phyloP scores from a whole-genome alignment of 148 eudicot genomes.

The Fagopyrum tataricum region DNA sequence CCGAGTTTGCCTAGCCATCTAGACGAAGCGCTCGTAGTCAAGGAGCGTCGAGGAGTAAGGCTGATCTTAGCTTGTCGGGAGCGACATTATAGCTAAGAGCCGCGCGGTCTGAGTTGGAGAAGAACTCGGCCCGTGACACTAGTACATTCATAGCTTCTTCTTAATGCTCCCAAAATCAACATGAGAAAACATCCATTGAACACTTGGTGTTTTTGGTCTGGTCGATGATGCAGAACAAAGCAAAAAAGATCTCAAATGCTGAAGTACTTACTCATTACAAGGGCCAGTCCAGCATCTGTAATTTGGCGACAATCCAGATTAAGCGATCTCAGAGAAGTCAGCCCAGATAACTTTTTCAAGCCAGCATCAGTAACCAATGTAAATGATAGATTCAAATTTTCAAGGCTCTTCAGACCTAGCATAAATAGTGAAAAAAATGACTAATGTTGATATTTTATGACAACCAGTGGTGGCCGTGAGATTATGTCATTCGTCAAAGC shows the following conservation, averaged over 20 bases:
- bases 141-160: no score
- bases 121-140: no score
- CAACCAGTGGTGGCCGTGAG: background rate
- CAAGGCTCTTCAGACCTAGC: slow-evolving; percentile 43
- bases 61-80: no score
- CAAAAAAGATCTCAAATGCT: background rate
- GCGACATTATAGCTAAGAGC: no score
- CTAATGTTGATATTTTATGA: background rate
- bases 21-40: no score
- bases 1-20: no score
- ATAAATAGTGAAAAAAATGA: background rate
- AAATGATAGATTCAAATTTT: slow-evolving; percentile 87
- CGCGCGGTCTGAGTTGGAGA: no score
- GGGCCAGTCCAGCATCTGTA: slow-evolving; percentile 83
- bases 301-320: slow-evolving; percentile 86
- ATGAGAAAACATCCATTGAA: background rate
- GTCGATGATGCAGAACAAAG: background rate
- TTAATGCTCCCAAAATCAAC: background rate
- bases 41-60: no score
- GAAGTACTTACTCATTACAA: slow-evolving; percentile 65
- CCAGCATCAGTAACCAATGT: slow-evolving; percentile 76
- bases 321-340: slow-evolving; percentile 75
- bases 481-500: background rate
- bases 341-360: slow-evolving; percentile 65
- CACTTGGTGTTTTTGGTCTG: background rate